Evolutionary conservation across 441 rosid genomes (phyloP).

Genomic region (Kokia cookei): DNA sequence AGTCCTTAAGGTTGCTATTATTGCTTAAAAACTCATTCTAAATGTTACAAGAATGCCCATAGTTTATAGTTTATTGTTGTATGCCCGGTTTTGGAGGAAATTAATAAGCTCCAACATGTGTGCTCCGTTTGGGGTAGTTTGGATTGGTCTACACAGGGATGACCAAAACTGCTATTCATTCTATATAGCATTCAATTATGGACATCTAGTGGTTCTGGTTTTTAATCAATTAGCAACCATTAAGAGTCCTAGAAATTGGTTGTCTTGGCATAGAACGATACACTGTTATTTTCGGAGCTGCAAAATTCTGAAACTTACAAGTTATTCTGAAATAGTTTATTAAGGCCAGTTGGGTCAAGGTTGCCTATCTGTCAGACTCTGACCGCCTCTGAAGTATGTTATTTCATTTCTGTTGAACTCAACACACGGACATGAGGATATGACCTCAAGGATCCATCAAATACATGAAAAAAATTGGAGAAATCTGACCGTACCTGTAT

Average conservation of each 20-base stretch:
- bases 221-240: neutral
- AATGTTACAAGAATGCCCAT: neutral
- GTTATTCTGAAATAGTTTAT: neutral
- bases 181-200: neutral
- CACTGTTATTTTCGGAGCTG: neutral
- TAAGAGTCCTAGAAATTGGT: neutral
- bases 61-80: neutral
- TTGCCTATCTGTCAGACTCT: neutral
- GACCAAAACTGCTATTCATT: neutral
- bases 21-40: neutral
- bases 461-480: neutral
- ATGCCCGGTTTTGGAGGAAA: neutral
- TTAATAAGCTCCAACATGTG: neutral
- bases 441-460: neutral
- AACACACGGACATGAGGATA: neutral
- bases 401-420: too few species aligned
- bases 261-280: neutral
- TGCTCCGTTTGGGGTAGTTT: neutral
- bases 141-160: neutral
- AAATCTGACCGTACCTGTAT: neutral
- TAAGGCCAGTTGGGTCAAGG: neutral
- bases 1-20: neutral
- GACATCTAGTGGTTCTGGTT: neutral
- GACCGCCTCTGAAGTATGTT: neutral
- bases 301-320: neutral